A percentile compares a stretch with the other conserved stretches of the same genome.
These are phyloP conservation scores for Pseudonitzschia pungens DNA, from an alignment of 108 stramenopile genomes.

Conservation along the genomic window DNA sequence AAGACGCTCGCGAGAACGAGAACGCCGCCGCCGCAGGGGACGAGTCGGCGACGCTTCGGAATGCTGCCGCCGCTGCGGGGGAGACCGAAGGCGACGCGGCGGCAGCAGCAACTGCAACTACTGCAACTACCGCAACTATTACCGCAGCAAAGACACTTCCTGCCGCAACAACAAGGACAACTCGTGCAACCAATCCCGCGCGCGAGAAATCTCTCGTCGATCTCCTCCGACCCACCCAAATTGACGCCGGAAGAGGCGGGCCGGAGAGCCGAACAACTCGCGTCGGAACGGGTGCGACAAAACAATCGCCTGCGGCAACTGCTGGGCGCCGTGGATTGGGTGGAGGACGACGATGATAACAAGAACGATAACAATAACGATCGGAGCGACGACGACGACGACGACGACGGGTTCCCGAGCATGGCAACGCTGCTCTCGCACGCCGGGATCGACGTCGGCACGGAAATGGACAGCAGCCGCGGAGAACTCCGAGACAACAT, in stretches of 20 bases:
- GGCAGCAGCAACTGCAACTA: no score
- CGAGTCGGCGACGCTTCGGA: no score
- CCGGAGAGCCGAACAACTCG: background rate
- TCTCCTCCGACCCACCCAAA: background rate
- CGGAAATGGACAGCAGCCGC: no score
- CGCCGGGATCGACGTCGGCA: slow-evolving; percentile 47
- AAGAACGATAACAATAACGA: background rate
- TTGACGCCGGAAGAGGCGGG: slow-evolving; percentile 12
- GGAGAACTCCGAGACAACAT: slow-evolving; percentile 30
- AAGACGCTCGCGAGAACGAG: no score
- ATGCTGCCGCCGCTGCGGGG: no score
- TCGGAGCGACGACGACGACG: background rate
- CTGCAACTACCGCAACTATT: no score
- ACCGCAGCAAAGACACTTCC: no score
- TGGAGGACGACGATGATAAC: background rate
- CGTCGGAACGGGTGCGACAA: background rate
- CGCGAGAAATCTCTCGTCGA: background rate
- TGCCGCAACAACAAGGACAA: background rate
- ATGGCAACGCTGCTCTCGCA: slow-evolving; percentile 54
- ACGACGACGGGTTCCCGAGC: background rate
- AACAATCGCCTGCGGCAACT: background rate
- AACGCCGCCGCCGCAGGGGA: no score
- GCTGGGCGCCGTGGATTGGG: background rate
- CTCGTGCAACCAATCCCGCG: no score
- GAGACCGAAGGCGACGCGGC: no score